Base-by-base conservation (phyloP, 2,329 filamentous ascomycete genomes). In the Aspergillus ibericus region DNA sequence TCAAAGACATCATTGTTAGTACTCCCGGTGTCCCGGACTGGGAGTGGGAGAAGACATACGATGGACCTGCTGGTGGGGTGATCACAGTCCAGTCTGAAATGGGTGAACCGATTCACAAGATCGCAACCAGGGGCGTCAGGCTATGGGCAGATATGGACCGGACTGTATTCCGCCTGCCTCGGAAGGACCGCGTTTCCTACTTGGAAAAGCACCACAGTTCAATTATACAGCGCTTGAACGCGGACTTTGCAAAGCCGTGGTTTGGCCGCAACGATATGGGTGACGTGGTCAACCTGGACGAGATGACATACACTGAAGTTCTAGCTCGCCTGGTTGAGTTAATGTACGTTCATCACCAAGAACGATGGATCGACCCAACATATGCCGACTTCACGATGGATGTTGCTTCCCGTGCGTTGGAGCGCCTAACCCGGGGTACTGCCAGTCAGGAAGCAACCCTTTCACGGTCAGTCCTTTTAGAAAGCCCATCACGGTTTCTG, bases 231-330 rank as follows among this genome's bases (percentile, higher is more conserved):
- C 93, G 92, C 74, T 85, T 96, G 68, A 96, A 96, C 72, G 89
- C 91, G 59, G 92, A 96, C 74, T 96, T 92, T 81, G 91, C 96
- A 69, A 96, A 96, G 79, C 91, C 93, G 8, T 96, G 92, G 92
- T 96, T 96, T 70, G 92, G 92, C 52, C 85, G 87, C 63, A 93
- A 96, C 80, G 85, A 86, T 70, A 82, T 83, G 38, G 90, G 91
- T 54, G 81, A 91, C 72, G 84, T 89, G 7, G 88, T 93, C 16
- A 92, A 96, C 63, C 82, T 96, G 0, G 90, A 96, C 69, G 91
- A 96, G 72, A 96, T 96, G 92, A 96, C 92, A 1, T 96, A 96
- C 66, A 87, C 84, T 20, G 91, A 96, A 71, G 89, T 96, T 34
- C 83, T 93, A 22, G 85, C 86, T 60, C 88, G 92, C 55, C 86